phyloP scores from a whole-genome alignment of 2,329 filamentous ascomycete species.

The Fonsecaea pugnacius region DNA sequence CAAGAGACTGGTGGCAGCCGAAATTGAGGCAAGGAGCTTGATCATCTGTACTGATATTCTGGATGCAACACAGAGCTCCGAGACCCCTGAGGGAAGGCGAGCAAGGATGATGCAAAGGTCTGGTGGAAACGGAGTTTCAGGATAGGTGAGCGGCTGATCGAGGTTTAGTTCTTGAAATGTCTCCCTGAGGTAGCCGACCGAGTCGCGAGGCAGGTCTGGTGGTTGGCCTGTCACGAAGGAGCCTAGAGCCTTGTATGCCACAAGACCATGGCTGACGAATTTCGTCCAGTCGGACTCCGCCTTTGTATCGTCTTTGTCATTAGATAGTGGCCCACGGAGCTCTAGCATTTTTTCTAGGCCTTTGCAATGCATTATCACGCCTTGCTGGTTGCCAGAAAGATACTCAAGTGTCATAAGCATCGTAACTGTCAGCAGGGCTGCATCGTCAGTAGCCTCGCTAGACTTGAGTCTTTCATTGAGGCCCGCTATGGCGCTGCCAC shows the following conservation, averaged over 20 bases:
- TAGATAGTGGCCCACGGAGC: conserved; percentile 26
- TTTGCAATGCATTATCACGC: conserved; percentile 32
- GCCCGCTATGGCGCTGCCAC: conserved; percentile 31
- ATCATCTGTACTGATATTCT: conserved; percentile 34
- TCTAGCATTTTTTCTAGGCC: conserved; percentile 33
- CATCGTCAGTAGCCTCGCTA: conserved; percentile 25
- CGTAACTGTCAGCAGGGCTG: conserved; percentile 30
- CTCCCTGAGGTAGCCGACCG: conserved; percentile 26
- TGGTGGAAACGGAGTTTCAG: conserved; percentile 30
- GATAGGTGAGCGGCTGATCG: conserved; percentile 31
- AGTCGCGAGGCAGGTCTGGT: conserved; percentile 25
- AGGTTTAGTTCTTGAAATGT: conserved; percentile 32
- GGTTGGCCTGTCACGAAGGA: conserved; percentile 34
- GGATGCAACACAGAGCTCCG: conserved; percentile 29
- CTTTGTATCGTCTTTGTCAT: conserved; percentile 15
- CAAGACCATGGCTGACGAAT: conserved; percentile 33
- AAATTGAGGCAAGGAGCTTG: conserved; percentile 30
- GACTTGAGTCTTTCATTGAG: conserved; percentile 29
- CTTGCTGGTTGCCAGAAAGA: conserved; percentile 31
- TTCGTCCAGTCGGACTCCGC: conserved; percentile 28
- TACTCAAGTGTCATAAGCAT: conserved; percentile 37
- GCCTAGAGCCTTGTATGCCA: conserved; percentile 31
- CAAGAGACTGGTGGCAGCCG: conserved; percentile 16
- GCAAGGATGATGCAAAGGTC: conserved; percentile 31
- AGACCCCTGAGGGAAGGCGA: conserved; percentile 31